phyloP scores from a whole-genome alignment of 805 yeast genomes.

The Candida michaelii region DNA sequence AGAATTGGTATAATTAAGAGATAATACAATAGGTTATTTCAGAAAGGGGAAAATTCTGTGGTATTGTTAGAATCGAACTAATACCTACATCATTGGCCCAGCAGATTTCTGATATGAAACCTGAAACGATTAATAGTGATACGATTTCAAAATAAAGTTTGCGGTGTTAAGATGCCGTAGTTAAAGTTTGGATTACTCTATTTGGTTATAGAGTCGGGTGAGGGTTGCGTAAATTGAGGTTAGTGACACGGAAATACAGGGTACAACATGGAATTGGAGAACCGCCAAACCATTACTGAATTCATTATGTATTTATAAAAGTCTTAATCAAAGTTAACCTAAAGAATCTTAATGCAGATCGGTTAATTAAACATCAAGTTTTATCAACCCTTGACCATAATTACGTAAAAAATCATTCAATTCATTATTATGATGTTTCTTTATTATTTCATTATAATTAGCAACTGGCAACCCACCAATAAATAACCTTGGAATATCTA shows the following conservation, averaged over 20 bases:
- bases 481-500: slow-evolving; percentile 32
- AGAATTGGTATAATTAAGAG: neutral
- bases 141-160: too few relatives aligned
- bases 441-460: slow-evolving; percentile 24
- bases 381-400: slow-evolving; percentile 30
- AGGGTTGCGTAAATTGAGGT: too few relatives aligned
- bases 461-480: slow-evolving; percentile 36
- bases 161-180: too few relatives aligned
- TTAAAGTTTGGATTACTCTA: too few relatives aligned
- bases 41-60: neutral
- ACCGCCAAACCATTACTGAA: too few relatives aligned
- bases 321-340: too few relatives aligned
- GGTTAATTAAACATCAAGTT: slow-evolving; percentile 9
- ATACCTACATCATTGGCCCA: neutral
- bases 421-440: slow-evolving; percentile 19
- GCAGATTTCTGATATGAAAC: neutral
- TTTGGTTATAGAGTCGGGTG: too few relatives aligned
- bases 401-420: slow-evolving; percentile 23
- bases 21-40: neutral
- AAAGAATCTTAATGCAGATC: too few relatives aligned
- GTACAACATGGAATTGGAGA: too few relatives aligned
- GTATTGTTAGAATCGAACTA: neutral
- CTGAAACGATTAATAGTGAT: too few relatives aligned
- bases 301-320: too few relatives aligned
- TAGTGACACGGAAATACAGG: too few relatives aligned